These are phyloP conservation scores for Coelastrella sp. DNA, from an alignment of 139 green algal genomes.

Conservation along the genomic window DNA sequence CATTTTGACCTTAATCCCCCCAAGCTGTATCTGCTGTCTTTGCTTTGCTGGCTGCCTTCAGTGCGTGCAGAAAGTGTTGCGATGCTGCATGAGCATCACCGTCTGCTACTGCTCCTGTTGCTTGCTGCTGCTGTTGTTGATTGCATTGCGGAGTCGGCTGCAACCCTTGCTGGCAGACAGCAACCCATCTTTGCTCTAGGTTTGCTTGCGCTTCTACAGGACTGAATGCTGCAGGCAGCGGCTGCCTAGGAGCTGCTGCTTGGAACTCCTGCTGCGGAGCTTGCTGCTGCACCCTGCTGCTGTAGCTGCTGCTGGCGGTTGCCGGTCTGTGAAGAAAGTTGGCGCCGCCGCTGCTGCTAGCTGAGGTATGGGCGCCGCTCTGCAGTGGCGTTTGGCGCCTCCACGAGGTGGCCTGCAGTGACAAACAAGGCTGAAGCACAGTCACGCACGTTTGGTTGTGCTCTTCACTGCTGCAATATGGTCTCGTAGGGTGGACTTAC, in stretches of 20 bases:
- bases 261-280: not conserved
- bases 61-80: slow-evolving; percentile 10
- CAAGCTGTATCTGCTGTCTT: slow-evolving; percentile 13
- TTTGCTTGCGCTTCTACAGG: slow-evolving; percentile 32
- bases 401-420: slow-evolving; percentile 25
- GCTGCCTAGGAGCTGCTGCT: not conserved
- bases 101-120: not conserved
- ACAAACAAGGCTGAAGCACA: not conserved
- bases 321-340: slow-evolving; percentile 25
- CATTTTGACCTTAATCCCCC: not conserved
- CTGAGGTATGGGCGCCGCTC: not conserved
- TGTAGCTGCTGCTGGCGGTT: slow-evolving; percentile 22
- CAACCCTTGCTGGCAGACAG: not conserved
- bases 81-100: not conserved
- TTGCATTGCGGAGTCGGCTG: not conserved
- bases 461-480: too few species aligned
- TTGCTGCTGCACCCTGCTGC: not conserved
- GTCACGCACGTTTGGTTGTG: not conserved
- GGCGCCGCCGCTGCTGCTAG: slow-evolving; percentile 2
- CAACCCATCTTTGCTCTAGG: slow-evolving; percentile 19
- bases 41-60: slow-evolving; percentile 1
- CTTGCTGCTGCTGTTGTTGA: not conserved
- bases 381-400: not conserved
- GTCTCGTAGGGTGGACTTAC: not conserved
- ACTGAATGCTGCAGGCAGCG: not conserved